A percentile compares a stretch with the other conserved stretches of the same genome.
phyloP scores from a whole-genome alignment of 257 asterid genomes.

The Salvia splendens region DNA sequence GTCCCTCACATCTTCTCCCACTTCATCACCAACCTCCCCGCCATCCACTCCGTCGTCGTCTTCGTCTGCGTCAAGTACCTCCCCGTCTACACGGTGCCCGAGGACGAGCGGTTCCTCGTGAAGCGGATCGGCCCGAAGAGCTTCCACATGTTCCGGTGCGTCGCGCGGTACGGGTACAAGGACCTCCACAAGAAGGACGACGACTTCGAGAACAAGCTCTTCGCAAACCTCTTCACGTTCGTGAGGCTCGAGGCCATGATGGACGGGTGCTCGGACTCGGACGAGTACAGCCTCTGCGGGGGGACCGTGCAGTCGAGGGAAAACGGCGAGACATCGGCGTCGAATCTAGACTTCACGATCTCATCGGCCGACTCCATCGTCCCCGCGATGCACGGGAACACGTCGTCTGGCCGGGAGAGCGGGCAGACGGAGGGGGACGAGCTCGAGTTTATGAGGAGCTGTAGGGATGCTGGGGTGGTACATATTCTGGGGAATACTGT shows the following conservation, averaged over 20 bases:
- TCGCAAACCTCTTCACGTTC: conserved; percentile 67
- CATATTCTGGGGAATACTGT: conserved; percentile 92
- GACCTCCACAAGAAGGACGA: conserved; percentile 92
- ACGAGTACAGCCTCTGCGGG: conserved; percentile 72
- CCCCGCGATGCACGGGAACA: conserved; percentile 46
- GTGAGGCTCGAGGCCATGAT: conserved; percentile 92
- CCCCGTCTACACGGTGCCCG: conserved; percentile 93
- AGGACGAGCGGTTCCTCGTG: conserved; percentile 84
- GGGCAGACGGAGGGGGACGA: conserved; percentile 68
- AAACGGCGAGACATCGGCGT: conserved; percentile 35
- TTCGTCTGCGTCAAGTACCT: conserved; percentile 93
- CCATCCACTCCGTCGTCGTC: conserved; percentile 81
- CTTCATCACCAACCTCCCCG: conserved; percentile 91
- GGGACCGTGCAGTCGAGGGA: conserved; percentile 63
- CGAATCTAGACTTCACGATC: conserved; percentile 47
- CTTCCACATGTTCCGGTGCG: conserved; percentile 93
- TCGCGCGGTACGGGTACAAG: conserved; percentile 88
- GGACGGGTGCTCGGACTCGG: conserved; percentile 97
- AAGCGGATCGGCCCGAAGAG: conserved; percentile 89
- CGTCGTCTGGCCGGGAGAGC: conserved; percentile 61
- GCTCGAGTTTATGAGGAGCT: conserved; percentile 65
- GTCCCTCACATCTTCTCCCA: conserved; percentile 95
- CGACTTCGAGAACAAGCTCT: conserved; percentile 82
- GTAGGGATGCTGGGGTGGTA: conserved; percentile 93
- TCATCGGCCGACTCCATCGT: conserved; percentile 73